Base-by-base conservation (phyloP, 441 rosid genomes). In the Erodium trifolium region DNA sequence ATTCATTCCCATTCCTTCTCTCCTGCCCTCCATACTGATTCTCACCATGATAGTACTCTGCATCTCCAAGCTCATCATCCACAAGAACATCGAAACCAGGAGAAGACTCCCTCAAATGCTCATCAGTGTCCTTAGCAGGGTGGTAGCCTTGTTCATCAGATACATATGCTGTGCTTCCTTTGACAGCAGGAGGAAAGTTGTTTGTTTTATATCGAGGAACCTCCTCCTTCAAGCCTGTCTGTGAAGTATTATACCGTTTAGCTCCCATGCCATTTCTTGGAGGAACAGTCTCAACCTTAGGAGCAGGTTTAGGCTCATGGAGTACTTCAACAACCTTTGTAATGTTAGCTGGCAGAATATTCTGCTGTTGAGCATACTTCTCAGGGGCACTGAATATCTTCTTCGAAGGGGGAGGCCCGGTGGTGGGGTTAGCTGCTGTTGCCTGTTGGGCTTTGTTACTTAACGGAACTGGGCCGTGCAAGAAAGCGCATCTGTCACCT, bases 1-100 rank as follows among this genome's bases (percentile, higher is more conserved):
- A 93, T 65, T 90, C 91, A 77, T 78, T 79, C 74, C 74, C 80
- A 75, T 81, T 82, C 84, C 84, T 75, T 68, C 87, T 83, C 67
- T 90, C 91, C 67, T 77, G 87, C 62, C 78, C 82, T 67, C 88
- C 86, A 78, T 83, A 90, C 60, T 74, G 87, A 78, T 90, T 97
- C 72, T 85, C 96, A 51, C 82, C 85, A 47, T 78, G 91, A 73
- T 82, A 90, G 77, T 82, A 93, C 71, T 87, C 90, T 66, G 88
- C 70, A 66, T 84, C 90, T 71, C 87, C 66, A 14, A 78, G 76
- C 77, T 92, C 97, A 75, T 87, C 88, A 68, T 88, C 96, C 76
- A 93, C 98, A 70, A 93, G 91, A 76, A 93, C 98, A 83, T 93
- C 92, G 84, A 93, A 90, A 65, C 98, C 98, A 76, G 98, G 98